Conservation (phyloP, 768 basidiomycete genomes). For the Lactifluus pinguis region DNA sequence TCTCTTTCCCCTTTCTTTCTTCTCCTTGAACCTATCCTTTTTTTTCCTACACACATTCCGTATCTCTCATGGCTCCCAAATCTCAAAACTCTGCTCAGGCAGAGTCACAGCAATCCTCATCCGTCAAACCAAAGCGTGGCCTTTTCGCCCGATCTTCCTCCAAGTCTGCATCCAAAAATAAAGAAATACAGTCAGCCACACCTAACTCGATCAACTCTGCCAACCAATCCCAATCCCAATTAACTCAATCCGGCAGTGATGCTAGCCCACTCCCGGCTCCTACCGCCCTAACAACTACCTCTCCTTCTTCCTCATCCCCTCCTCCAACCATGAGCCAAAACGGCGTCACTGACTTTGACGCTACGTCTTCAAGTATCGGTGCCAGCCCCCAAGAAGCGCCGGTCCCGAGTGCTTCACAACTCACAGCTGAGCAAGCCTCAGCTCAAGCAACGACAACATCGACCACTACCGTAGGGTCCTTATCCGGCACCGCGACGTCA, state of each 20-base stretch:
- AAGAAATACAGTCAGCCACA: conserved; percentile 5
- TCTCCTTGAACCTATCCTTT: background rate
- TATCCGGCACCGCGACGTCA: conserved; percentile 21
- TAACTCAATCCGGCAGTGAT: background rate
- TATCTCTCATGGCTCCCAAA: conserved; percentile 7
- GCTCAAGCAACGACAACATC: conserved; percentile 12
- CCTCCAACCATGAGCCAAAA: conserved; percentile 11
- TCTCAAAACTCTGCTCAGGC: background rate
- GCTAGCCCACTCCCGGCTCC: background rate
- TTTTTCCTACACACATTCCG: background rate
- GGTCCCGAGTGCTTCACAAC: conserved; percentile 18
- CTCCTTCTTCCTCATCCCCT: background rate
- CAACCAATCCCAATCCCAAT: background rate
- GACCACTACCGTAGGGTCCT: conserved; percentile 13
- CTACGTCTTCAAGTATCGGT: conserved; percentile 6
- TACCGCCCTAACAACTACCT: background rate
- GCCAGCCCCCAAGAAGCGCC: conserved; percentile 21
- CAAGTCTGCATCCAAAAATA: conserved; percentile 11
- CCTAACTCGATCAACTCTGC: background rate
- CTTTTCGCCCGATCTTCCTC: conserved; percentile 17
- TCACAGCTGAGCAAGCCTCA: conserved; percentile 7
- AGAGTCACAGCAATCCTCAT: background rate
- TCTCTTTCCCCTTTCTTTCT: background rate
- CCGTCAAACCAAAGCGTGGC: conserved; percentile 7
- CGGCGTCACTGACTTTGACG: conserved; percentile 16